Conservation (phyloP, 139 green algal species). For the Marvania coccoides region DNA sequence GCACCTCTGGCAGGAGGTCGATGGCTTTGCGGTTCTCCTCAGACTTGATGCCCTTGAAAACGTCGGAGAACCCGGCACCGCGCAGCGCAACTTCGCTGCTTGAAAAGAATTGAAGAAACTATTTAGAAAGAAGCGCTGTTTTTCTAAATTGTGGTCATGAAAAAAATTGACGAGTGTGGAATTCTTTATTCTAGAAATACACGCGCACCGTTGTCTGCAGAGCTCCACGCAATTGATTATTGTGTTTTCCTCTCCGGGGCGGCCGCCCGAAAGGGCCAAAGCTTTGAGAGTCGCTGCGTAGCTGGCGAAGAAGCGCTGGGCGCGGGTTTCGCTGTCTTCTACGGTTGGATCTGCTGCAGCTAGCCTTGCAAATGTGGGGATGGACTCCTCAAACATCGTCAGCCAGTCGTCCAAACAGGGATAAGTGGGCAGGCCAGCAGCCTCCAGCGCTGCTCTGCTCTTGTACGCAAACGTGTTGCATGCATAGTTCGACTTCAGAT, state of each 20-base stretch:
- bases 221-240: conserved; percentile 5
- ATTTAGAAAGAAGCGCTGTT: background rate
- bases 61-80: conserved; percentile 53
- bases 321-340: background rate
- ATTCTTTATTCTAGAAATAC: background rate
- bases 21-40: conserved; percentile 67
- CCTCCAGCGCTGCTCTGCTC: background rate
- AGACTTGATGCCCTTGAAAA: conserved; percentile 63
- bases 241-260: background rate
- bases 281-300: background rate
- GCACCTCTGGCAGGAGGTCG: conserved; percentile 36
- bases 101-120: background rate
- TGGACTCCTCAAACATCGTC: conserved; percentile 54
- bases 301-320: conserved; percentile 8
- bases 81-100: conserved; percentile 52
- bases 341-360: conserved; percentile 19
- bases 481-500: too few relatives aligned
- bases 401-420: conserved; percentile 48
- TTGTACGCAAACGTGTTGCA: background rate
- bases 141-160: background rate
- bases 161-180: background rate
- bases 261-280: background rate
- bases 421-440: background rate
- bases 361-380: conserved; percentile 35
- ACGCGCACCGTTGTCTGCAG: background rate